A percentile compares a stretch with the other conserved stretches of the same genome.
Evolutionary conservation across 306 rosid genomes (phyloP).

Genomic region (Cucumis hystrix): DNA sequence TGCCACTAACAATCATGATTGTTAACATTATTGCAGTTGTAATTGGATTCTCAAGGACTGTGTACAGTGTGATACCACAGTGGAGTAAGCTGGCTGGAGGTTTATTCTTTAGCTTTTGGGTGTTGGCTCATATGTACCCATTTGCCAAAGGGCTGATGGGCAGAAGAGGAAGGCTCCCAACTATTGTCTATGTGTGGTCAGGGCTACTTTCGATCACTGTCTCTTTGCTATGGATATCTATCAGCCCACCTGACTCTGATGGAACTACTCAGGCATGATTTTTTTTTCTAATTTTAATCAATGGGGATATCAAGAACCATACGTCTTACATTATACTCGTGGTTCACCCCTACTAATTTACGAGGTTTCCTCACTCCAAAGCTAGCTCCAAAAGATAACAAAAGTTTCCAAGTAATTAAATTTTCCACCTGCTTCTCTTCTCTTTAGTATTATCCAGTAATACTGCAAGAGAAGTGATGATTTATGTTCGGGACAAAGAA

Average conservation of each 20-base stretch:
- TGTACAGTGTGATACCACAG: constrained; percentile 63
- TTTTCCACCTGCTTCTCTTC: background rate
- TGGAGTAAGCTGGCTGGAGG: constrained; percentile 65
- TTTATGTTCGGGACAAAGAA: background rate
- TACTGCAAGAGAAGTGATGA: background rate
- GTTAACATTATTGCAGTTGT: constrained; percentile 40
- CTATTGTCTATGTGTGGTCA: constrained; percentile 60
- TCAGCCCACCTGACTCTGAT: constrained; percentile 37
- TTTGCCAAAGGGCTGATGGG: constrained; percentile 90
- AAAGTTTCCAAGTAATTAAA: background rate
- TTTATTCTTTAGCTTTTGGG: constrained; percentile 71
- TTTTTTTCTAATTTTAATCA: background rate
- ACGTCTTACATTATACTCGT: background rate
- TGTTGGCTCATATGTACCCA: constrained; percentile 77
- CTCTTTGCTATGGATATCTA: constrained; percentile 54
- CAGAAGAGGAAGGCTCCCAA: constrained; percentile 67
- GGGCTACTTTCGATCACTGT: constrained; percentile 61
- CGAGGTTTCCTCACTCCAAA: background rate
- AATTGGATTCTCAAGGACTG: constrained; percentile 49
- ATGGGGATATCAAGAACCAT: background rate
- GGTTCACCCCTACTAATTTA: background rate
- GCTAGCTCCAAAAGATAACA: background rate
- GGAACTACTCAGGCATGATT: constrained; percentile 16
- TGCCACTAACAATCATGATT: constrained; percentile 56
- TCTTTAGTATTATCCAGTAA: background rate